Evolutionary conservation across 228 moss, liverwort and hornwort species (phyloP).

Genomic region (Sphagnum magellanicum): DNA sequence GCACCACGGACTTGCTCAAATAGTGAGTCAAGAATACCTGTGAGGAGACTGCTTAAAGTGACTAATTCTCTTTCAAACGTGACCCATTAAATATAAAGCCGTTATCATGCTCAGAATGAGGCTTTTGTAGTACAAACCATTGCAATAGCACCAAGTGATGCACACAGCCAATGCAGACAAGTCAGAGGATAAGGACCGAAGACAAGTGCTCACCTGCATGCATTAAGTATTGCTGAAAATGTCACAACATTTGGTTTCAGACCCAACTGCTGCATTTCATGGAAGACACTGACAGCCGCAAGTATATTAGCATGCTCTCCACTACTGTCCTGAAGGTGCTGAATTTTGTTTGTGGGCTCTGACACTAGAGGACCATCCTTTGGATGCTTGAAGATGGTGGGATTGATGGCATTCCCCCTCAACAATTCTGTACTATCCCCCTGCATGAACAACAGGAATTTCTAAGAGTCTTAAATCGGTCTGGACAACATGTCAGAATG

Average conservation of each 20-base stretch:
- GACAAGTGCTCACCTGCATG: constrained; percentile 56
- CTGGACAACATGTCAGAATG: neutral
- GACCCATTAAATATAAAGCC: neutral
- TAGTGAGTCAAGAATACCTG: neutral
- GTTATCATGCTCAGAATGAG: neutral
- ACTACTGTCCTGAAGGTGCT: constrained; percentile 21
- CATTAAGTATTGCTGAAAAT: constrained; percentile 92
- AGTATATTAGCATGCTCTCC: constrained; percentile 42
- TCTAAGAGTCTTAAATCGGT: neutral
- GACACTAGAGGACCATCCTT: constrained; percentile 11
- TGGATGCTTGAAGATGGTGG: constrained; percentile 16
- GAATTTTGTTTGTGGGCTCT: constrained; percentile 25
- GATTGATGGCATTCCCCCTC: constrained; percentile 18
- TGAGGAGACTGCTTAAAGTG: neutral
- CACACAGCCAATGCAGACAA: neutral
- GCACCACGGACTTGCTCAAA: neutral
- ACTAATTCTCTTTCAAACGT: neutral
- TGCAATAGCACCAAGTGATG: neutral
- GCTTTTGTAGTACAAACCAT: neutral
- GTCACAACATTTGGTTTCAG: constrained; percentile 95
- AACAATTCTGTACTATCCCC: constrained; percentile 28
- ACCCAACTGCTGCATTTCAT: constrained; percentile 96
- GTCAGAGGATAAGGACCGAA: neutral
- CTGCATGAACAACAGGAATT: constrained; percentile 16
- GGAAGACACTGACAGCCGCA: constrained; percentile 62